Conservation (phyloP, 2,329 filamentous ascomycete genomes). For the Pestalotiopsis fici region DNA sequence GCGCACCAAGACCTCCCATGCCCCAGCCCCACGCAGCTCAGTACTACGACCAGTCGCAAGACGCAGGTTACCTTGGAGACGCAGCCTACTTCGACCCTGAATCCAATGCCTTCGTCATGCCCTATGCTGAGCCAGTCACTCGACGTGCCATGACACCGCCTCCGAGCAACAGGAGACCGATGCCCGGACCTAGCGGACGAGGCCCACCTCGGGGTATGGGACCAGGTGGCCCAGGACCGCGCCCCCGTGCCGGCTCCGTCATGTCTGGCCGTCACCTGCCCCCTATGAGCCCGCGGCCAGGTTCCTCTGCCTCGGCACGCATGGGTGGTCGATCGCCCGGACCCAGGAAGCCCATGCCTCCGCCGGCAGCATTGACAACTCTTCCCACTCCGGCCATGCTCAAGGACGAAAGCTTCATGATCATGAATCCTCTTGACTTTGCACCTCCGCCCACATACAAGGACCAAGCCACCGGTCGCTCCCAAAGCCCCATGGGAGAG, state of each 20-base stretch:
- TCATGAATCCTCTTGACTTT: constrained; percentile 75
- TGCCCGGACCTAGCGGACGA: constrained; percentile 30
- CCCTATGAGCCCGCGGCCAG: constrained; percentile 31
- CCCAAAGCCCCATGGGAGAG: constrained; percentile 65
- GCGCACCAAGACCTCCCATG: constrained; percentile 34
- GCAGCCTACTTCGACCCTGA: constrained; percentile 68
- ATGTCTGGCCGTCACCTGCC: constrained; percentile 38
- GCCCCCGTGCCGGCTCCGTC: constrained; percentile 52
- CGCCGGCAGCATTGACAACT: constrained; percentile 71
- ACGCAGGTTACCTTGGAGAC: constrained; percentile 69
- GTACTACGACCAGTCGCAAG: constrained; percentile 74
- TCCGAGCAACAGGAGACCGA: constrained; percentile 47
- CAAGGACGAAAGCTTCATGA: constrained; percentile 75
- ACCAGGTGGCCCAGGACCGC: constrained; percentile 24
- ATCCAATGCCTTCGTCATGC: constrained; percentile 72
- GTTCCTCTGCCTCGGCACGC: constrained; percentile 43
- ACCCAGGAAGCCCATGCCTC: constrained; percentile 57
- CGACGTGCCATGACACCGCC: constrained; percentile 96
- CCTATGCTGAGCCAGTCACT: constrained; percentile 81
- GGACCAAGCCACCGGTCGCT: constrained; percentile 70
- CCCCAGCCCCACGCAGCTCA: constrained; percentile 28
- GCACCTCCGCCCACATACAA: constrained; percentile 72
- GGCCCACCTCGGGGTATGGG: constrained; percentile 27
- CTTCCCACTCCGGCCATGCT: constrained; percentile 86
- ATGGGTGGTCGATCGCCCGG: constrained; percentile 22